Evolutionary conservation across 2,329 filamentous ascomycete species (phyloP).

Genomic region (Colletotrichum sp.): DNA sequence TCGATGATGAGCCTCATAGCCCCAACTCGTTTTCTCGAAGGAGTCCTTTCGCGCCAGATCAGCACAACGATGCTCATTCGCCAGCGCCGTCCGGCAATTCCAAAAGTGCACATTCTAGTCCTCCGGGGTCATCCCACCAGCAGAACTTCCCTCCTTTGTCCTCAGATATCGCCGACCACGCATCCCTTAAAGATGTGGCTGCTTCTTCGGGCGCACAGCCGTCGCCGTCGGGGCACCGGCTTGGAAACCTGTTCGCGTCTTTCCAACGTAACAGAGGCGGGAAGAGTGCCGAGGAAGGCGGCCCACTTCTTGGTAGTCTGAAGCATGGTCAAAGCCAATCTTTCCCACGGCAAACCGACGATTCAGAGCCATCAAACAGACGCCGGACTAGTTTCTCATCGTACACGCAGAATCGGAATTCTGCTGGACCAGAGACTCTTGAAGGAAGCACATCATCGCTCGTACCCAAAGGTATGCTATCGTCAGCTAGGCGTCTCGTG

Average conservation of each 20-base stretch:
- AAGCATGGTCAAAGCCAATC: constrained; percentile 79
- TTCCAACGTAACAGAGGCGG: constrained; percentile 66
- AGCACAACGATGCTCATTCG: constrained; percentile 59
- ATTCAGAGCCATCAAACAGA: constrained; percentile 57
- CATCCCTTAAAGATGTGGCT: constrained; percentile 41
- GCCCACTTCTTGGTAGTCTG: constrained; percentile 70
- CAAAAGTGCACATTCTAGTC: constrained; percentile 64
- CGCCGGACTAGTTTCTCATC: constrained; percentile 62
- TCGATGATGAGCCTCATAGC: constrained; percentile 64
- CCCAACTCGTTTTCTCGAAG: constrained; percentile 35
- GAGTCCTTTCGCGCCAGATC: constrained; percentile 39
- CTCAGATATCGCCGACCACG: constrained; percentile 49
- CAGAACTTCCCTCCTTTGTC: constrained; percentile 58
- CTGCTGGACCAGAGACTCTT: constrained; percentile 48
- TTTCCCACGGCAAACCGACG: constrained; percentile 68
- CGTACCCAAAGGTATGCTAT: constrained; percentile 21
- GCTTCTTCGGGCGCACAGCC: constrained; percentile 44
- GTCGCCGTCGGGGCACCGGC: constrained; percentile 35
- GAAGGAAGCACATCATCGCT: constrained; percentile 27
- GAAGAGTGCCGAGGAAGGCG: constrained; percentile 60
- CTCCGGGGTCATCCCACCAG: constrained; percentile 64
- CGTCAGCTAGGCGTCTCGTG: constrained; percentile 47
- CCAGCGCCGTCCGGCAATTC: constrained; percentile 65
- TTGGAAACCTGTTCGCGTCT: constrained; percentile 62
- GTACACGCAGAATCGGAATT: constrained; percentile 65